These are phyloP conservation scores for Gautieria morchelliformis DNA, from an alignment of 768 basidiomycete species.

Conservation along the genomic window DNA sequence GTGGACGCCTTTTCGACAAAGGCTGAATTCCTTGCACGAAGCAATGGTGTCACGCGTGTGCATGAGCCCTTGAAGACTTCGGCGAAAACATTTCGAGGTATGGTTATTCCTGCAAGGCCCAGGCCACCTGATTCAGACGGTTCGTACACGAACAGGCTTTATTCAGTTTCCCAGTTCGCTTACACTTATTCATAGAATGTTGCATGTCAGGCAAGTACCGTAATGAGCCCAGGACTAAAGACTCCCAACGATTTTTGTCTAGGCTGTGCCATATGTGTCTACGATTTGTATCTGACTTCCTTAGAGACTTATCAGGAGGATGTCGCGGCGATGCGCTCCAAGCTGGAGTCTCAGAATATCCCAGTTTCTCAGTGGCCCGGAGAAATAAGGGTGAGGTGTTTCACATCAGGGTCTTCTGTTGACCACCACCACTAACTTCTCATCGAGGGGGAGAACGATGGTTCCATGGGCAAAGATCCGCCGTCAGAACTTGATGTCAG, in stretches of 20 bases:
- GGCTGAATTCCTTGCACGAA: neutral
- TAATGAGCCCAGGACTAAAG: neutral
- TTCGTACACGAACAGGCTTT: conserved; percentile 20
- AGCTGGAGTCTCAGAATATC: conserved; percentile 38
- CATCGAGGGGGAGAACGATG: neutral
- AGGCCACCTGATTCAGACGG: conserved; percentile 59
- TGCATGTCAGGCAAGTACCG: conserved; percentile 63
- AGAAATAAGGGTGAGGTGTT: conserved; percentile 23
- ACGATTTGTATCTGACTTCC: conserved; percentile 77
- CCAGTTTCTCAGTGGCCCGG: conserved; percentile 60
- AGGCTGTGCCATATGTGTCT: conserved; percentile 81
- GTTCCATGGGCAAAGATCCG: neutral
- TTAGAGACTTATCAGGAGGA: conserved; percentile 51
- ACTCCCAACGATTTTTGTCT: neutral
- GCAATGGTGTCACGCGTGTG: neutral
- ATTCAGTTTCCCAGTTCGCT: neutral
- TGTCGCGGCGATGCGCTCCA: conserved; percentile 36
- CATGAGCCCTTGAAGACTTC: neutral
- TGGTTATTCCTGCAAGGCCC: conserved; percentile 53
- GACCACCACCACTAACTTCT: neutral
- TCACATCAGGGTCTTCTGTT: neutral
- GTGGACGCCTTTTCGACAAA: neutral
- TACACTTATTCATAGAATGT: conserved; percentile 48
- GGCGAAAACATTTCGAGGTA: conserved; percentile 34
- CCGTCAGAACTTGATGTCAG: conserved; percentile 3